Evolutionary conservation across 768 basidiomycete species (phyloP).

Genomic region (Hypsizygus marmoreus): DNA sequence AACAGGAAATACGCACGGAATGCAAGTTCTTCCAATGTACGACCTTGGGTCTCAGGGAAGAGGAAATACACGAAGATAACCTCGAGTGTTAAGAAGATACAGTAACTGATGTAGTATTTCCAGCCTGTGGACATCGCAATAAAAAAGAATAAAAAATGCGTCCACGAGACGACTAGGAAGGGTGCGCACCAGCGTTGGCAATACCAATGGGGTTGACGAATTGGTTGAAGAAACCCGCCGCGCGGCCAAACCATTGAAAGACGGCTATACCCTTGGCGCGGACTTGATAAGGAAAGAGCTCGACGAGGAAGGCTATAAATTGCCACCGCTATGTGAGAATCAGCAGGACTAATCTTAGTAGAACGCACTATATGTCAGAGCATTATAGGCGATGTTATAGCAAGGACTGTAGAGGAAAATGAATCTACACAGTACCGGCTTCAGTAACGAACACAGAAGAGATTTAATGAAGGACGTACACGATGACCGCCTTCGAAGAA

Average conservation of each 20-base stretch:
- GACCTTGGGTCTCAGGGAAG: conserved; percentile 60
- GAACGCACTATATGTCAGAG: conserved; percentile 51
- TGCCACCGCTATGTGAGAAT: conserved; percentile 46
- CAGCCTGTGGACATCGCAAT: conserved; percentile 34
- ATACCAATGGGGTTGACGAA: conserved; percentile 70
- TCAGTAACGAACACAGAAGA: neutral
- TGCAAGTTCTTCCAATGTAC: conserved; percentile 58
- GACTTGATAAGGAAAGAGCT: conserved; percentile 65
- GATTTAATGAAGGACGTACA: conserved; percentile 29
- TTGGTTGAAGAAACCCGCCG: conserved; percentile 63
- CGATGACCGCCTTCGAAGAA: conserved; percentile 52
- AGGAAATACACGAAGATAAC: conserved; percentile 59
- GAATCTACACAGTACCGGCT: conserved; percentile 34
- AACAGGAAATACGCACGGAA: conserved; percentile 44
- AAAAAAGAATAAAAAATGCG: neutral
- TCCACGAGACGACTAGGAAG: neutral
- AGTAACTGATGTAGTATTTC: conserved; percentile 62
- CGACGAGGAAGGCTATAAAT: too few species aligned
- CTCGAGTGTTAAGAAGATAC: conserved; percentile 54
- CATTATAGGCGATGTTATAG: conserved; percentile 59
- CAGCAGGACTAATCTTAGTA: conserved; percentile 43
- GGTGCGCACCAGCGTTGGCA: conserved; percentile 40
- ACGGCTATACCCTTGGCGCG: conserved; percentile 63
- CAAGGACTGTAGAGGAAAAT: conserved; percentile 59
- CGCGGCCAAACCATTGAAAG: conserved; percentile 59